Base-by-base conservation (phyloP, 2,329 filamentous ascomycete species). In the Westerdykella sp. region DNA sequence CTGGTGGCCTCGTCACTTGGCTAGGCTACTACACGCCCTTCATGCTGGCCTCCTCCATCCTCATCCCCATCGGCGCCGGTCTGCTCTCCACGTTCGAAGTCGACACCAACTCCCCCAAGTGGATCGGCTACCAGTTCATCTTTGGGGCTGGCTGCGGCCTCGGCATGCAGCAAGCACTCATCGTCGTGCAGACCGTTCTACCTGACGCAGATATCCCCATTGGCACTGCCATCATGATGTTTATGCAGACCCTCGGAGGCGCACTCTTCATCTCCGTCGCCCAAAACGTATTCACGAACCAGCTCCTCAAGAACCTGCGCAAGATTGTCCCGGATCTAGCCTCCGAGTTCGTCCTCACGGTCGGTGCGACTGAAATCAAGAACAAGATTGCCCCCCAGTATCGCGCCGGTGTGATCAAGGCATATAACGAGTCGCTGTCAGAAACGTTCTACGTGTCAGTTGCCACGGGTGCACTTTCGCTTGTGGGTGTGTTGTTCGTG, bases 361-460 rank as follows among this genome's bases (percentile, higher is more conserved):
- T 69, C 4, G 77, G 77, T 31, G 76, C 77, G 1, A 87, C 83
- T 0, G 74, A 80, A 37, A 69, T 90, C 16, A 74, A 76, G 46
- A 50, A 59, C 34, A 59, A 69, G 2, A 77, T 87, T 21, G 68
- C 74, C 0, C 50, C 64, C 0, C 53, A 78, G 46, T 76, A 72
- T 45, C 60, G 82, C 4, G 56, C 62, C 2, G 66, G 69, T 1
- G 81, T 89, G 7, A 68, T 81, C 1, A 49, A 69, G 0, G 83
- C 81, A 0, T 87, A 87, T 66, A 86, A 85, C 56, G 60, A 69
- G 18, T 72, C 81, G 0, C 62, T 87, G 31, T 73, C 73, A 2
- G 66, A 74, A 45, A 75, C 75, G 1, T 87, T 84, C 57, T 76
- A 78, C 47, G 77, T 85, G 7, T 75, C 73, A 1, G 67, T 83